phyloP scores from a whole-genome alignment of 371 early-diverging fungal genomes.

The Mortierella sp. region DNA sequence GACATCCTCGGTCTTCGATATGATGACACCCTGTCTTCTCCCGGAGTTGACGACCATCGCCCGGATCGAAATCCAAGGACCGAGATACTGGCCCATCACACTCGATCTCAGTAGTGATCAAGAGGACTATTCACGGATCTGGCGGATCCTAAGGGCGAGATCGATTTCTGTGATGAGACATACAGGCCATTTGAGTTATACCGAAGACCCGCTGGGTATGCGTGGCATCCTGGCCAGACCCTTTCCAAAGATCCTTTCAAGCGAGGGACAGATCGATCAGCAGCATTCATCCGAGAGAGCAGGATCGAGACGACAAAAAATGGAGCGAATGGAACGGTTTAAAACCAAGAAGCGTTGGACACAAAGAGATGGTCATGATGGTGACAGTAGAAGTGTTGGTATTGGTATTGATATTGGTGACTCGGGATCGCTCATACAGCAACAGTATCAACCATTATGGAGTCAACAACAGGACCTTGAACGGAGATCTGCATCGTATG shows the following conservation, averaged over 20 bases:
- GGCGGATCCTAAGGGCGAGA: slow-evolving; percentile 39
- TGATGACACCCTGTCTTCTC: slow-evolving; percentile 74
- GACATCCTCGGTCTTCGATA: slow-evolving; percentile 32
- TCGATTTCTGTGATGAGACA: slow-evolving; percentile 53
- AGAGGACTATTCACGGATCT: slow-evolving; percentile 33
- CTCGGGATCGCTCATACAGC: not conserved
- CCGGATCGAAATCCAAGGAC: slow-evolving; percentile 62
- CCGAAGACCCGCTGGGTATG: slow-evolving; percentile 46
- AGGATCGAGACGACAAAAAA: slow-evolving; percentile 14
- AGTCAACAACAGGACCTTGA: slow-evolving; percentile 5
- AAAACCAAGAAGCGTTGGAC: not conserved
- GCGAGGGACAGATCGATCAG: not conserved
- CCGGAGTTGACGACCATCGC: slow-evolving; percentile 68
- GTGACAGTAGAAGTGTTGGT: not conserved
- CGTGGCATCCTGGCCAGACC: slow-evolving; percentile 48
- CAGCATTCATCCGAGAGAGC: slow-evolving; percentile 16
- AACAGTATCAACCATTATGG: not conserved
- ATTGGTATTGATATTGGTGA: no score
- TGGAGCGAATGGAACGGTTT: slow-evolving; percentile 2
- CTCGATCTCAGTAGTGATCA: slow-evolving; percentile 58
- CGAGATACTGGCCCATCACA: slow-evolving; percentile 70
- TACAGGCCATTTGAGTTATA: slow-evolving; percentile 54
- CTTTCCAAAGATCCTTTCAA: slow-evolving; percentile 35
- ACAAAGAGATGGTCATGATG: not conserved
- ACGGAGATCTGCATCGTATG: slow-evolving; percentile 26